Base-by-base conservation (phyloP, 2,329 filamentous ascomycete genomes). In the Fusarium gaditjirri region DNA sequence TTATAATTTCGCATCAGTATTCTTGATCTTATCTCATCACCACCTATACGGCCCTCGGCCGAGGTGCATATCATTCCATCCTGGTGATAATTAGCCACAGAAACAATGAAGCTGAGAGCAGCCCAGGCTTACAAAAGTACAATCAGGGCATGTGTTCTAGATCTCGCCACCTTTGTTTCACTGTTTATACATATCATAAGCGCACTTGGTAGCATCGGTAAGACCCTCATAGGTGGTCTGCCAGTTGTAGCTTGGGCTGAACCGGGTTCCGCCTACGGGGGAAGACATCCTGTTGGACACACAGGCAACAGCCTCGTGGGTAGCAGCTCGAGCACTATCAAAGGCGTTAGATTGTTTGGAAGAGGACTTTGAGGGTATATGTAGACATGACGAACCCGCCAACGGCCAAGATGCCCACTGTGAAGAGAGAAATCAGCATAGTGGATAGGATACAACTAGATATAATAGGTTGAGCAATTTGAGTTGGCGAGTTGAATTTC, bases 1-100 rank as follows among this genome's bases (percentile, higher is more conserved):
- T 31, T 5, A 13, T 1, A 4, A 19, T 25, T 4, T 19, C 1
- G 4, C 8, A 12, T 19, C 4, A 6, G 2, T 9, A 16, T 6
- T 9, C 2, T 3, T 13, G 0, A 12, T 17, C 44, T 47, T 31
- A 49, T 27, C 44, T 49, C 46, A 23, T 49, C 46, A 5, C 46
- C 46, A 13, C 46, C 27, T 0, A 49, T 49, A 10, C 33, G 46
- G 2, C 46, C 46, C 2, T 33, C 46, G 2, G 29, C 27, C 5
- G 46, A 49, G 29, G 2, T 49, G 11, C 46, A 33, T 12, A 49
- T 49, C 0, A 27, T 49, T 9, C 29, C 46, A 33, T 49, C 46
- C 46, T 49, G 2, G 2, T 19, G 1, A 17, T 2, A 31, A 31
- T 49, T 19, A 49, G 21, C 11, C 10, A 17, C 5, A 47, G 31